Evolutionary conservation across 2,329 filamentous ascomycete species (phyloP).

Genomic region (Aaosphaeria pasadenensis): DNA sequence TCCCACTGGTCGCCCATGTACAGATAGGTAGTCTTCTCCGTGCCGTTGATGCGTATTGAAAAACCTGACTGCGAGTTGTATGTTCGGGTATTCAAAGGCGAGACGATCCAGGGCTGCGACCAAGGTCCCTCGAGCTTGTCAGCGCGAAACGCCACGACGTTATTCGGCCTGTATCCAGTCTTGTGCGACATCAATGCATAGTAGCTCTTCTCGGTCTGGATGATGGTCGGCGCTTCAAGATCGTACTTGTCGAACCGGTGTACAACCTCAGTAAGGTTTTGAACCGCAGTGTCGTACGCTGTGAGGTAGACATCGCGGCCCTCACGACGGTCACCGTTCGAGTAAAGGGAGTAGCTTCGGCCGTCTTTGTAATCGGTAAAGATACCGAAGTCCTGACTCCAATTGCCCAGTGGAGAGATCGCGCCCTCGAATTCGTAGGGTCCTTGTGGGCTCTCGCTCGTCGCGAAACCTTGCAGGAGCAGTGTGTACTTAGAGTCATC

Average conservation of each 20-base stretch:
- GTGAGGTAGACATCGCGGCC: slow-evolving; percentile 59
- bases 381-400: slow-evolving; percentile 61
- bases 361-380: slow-evolving; percentile 61
- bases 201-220: slow-evolving; percentile 60
- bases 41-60: slow-evolving; percentile 47
- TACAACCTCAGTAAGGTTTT: slow-evolving; percentile 51
- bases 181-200: slow-evolving; percentile 63
- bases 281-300: slow-evolving; percentile 52
- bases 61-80: slow-evolving; percentile 55
- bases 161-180: slow-evolving; percentile 62
- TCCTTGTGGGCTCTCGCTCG: slow-evolving; percentile 51
- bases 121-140: slow-evolving; percentile 51
- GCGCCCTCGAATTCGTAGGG: slow-evolving; percentile 56
- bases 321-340: slow-evolving; percentile 55
- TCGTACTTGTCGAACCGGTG: slow-evolving; percentile 60
- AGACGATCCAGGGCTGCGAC: slow-evolving; percentile 54
- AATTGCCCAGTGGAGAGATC: slow-evolving; percentile 57
- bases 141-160: slow-evolving; percentile 56
- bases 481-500: slow-evolving; percentile 57
- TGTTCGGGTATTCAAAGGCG: slow-evolving; percentile 50
- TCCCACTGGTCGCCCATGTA: slow-evolving; percentile 57
- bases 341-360: slow-evolving; percentile 56
- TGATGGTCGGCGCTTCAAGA: slow-evolving; percentile 58
- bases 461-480: slow-evolving; percentile 57
- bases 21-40: slow-evolving; percentile 49